Percentiles rank a stretch among this genome's conserved stretches.
phyloP scores from a whole-genome alignment of 2,329 filamentous ascomycete species.

The Didymella glomerata region DNA sequence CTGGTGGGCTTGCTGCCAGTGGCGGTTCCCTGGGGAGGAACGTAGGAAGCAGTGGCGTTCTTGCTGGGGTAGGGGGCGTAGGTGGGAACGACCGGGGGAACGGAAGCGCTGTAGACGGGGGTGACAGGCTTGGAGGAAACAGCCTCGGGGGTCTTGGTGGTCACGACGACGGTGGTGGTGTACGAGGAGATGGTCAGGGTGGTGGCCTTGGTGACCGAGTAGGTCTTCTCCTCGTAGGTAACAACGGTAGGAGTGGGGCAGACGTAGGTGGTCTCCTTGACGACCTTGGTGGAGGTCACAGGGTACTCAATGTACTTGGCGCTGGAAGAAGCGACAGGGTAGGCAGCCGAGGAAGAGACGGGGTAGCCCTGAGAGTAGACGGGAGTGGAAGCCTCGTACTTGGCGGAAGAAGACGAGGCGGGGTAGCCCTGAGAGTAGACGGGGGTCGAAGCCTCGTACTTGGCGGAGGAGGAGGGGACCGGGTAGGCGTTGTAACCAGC shows the following conservation, averaged over 20 bases:
- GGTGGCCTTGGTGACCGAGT: conserved; percentile 18
- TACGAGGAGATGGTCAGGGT: conserved; percentile 12
- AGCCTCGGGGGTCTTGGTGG: conserved; percentile 28
- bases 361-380: conserved; percentile 11
- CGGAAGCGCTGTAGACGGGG: conserved; percentile 23
- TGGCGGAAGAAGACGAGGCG: conserved; percentile 8
- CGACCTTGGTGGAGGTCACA: conserved; percentile 20
- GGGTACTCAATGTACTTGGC: conserved; percentile 18
- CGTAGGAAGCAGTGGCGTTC: conserved; percentile 34
- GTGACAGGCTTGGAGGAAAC: conserved; percentile 19
- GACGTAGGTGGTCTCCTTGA: conserved; percentile 23
- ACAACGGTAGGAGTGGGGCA: conserved; percentile 31
- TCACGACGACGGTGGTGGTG: conserved; percentile 26
- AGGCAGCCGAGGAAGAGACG: conserved; percentile 21
- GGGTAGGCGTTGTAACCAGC: conserved; percentile 1
- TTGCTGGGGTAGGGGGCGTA: conserved; percentile 29
- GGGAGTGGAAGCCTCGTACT: conserved; percentile 8
- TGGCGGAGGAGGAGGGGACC: not conserved
- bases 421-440: conserved; percentile 12
- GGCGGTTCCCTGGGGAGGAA: conserved; percentile 33
- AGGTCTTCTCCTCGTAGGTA: conserved; percentile 32
- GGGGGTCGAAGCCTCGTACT: conserved; percentile 8
- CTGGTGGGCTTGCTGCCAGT: conserved; percentile 41
- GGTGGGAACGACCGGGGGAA: conserved; percentile 29
- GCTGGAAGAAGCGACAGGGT: conserved; percentile 18